phyloP scores from a whole-genome alignment of 208 protist genomes.

The Sergeia podlipaevii region DNA sequence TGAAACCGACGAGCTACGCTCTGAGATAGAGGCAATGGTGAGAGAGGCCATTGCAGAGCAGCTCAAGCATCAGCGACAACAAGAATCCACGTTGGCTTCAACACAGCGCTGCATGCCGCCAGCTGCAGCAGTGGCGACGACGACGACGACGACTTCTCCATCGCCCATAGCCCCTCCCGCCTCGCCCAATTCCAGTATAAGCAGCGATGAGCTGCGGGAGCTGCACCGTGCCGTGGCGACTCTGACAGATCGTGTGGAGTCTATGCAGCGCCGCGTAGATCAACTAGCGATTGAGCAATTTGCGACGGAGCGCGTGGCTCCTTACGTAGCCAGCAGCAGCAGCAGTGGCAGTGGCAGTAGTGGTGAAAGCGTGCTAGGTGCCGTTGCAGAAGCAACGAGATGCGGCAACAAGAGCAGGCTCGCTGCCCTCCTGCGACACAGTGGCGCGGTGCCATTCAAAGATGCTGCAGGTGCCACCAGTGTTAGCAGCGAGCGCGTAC shows the following conservation, averaged over 20 bases:
- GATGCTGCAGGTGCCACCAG: conserved; percentile 43
- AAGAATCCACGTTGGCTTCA: background rate
- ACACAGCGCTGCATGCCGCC: too few relatives aligned
- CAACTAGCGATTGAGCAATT: conserved; percentile 34
- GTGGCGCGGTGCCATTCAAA: conserved; percentile 32
- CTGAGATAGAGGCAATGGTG: background rate
- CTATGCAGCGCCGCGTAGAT: conserved; percentile 32
- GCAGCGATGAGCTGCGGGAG: too few relatives aligned
- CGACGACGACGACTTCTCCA: background rate
- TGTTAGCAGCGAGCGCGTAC: conserved; percentile 37
- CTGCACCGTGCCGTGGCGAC: background rate
- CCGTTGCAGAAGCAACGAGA: conserved; percentile 9
- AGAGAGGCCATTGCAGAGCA: background rate
- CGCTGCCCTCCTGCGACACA: conserved; percentile 10
- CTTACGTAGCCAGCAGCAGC: background rate
- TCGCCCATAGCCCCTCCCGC: too few relatives aligned
- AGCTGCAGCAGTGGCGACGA: background rate
- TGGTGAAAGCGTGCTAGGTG: background rate
- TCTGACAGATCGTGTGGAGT: conserved; percentile 18
- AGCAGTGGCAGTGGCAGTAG: conserved; percentile 6
- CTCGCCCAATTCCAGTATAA: too few relatives aligned
- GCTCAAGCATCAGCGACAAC: too few relatives aligned
- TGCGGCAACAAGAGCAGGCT: conserved; percentile 5
- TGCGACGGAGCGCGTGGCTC: conserved; percentile 20
- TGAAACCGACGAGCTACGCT: background rate